Percentiles rank a stretch among this genome's conserved stretches.
Evolutionary conservation across 1,284 basidiomycete genomes (phyloP).

Genomic region (Trametes pubescens): DNA sequence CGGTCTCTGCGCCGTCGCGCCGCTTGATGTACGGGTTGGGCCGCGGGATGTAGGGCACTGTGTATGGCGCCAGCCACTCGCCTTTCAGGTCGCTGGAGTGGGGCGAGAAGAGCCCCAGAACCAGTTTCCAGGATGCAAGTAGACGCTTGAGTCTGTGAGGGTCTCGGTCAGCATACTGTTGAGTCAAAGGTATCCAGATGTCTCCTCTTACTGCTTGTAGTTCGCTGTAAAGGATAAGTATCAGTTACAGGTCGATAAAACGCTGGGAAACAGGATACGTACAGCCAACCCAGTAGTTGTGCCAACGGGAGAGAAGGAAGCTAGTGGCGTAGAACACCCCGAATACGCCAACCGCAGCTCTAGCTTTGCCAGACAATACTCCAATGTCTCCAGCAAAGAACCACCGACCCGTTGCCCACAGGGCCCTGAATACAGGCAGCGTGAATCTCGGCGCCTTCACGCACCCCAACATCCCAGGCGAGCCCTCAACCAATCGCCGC

Average conservation of each 20-base stretch:
- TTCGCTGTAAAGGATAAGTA: constrained; percentile 42
- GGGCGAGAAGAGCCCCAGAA: constrained; percentile 41
- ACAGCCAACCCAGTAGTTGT: constrained; percentile 53
- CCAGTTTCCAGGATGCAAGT: constrained; percentile 47
- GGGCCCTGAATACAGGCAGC: constrained; percentile 3
- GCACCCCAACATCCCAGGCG: neutral
- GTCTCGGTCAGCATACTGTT: neutral
- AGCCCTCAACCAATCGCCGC: constrained; percentile 7
- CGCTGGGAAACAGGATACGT: neutral
- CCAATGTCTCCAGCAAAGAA: constrained; percentile 17
- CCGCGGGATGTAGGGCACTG: constrained; percentile 34
- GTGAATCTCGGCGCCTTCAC: constrained; percentile 13
- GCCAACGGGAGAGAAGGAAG: constrained; percentile 53
- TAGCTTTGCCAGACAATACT: constrained; percentile 14
- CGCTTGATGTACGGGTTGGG: constrained; percentile 40
- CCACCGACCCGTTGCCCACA: constrained; percentile 22
- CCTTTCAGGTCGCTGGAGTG: constrained; percentile 25
- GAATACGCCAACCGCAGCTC: constrained; percentile 22
- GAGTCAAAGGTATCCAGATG: neutral
- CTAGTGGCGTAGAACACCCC: constrained; percentile 28
- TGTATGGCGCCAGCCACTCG: constrained; percentile 30
- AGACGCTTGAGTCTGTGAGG: constrained; percentile 44
- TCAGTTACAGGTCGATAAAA: neutral
- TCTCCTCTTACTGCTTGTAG: constrained; percentile 41
- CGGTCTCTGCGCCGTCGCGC: constrained; percentile 11